A percentile compares a stretch with the other conserved stretches of the same genome.
Conservation (phyloP, 257 asterid species). For the Solanum raphanifolium region DNA sequence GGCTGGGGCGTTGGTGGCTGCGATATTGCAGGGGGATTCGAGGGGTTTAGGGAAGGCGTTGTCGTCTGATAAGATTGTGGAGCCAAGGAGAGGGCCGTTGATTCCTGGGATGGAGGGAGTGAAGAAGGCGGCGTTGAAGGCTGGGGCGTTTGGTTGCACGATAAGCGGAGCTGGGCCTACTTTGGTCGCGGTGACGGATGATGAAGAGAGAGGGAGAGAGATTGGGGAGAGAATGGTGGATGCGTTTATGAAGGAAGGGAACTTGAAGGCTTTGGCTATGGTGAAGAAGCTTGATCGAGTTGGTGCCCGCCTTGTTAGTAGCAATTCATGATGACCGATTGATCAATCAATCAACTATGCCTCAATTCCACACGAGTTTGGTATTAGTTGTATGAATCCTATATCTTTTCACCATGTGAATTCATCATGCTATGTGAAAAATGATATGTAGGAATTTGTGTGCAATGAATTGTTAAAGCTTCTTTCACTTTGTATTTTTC, state of each 20-base stretch:
- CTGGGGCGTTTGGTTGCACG: slow-evolving; percentile 84
- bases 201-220: slow-evolving; percentile 47
- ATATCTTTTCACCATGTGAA: neutral
- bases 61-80: slow-evolving; percentile 78
- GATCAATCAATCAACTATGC: neutral
- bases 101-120: slow-evolving; percentile 95
- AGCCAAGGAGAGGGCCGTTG: slow-evolving; percentile 77
- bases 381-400: neutral
- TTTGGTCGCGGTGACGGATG: slow-evolving; percentile 66
- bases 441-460: neutral
- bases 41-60: slow-evolving; percentile 67
- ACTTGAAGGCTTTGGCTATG: slow-evolving; percentile 64
- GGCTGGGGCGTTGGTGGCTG: slow-evolving; percentile 82
- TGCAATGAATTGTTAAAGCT: neutral
- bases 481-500: neutral
- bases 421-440: neutral
- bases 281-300: slow-evolving; percentile 69
- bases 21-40: slow-evolving; percentile 61
- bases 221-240: slow-evolving; percentile 89
- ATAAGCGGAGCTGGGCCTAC: slow-evolving; percentile 95
- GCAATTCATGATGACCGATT: slow-evolving; percentile 28
- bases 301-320: slow-evolving; percentile 73
- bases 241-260: slow-evolving; percentile 61
- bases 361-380: neutral
- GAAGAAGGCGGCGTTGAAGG: slow-evolving; percentile 63